These are phyloP conservation scores for Fusarium sp. DNA, from an alignment of 2,329 filamentous ascomycete genomes.

Conservation along the genomic window DNA sequence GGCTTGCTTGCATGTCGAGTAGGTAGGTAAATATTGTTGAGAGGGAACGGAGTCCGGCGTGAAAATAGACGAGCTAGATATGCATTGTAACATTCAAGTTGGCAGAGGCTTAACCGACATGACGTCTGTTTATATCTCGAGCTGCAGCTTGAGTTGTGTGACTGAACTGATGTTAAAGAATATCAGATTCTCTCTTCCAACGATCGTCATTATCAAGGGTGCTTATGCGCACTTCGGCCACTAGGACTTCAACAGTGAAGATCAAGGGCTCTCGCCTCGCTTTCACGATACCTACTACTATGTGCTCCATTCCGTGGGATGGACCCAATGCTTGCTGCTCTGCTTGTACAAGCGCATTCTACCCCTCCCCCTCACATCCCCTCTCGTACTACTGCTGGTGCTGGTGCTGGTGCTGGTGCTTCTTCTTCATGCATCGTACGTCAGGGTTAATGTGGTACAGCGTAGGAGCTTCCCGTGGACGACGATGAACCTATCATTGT, in stretches of 20 bases:
- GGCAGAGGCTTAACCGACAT: slow-evolving; percentile 4
- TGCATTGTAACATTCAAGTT: slow-evolving; percentile 13
- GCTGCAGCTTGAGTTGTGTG: neutral
- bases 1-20: neutral
- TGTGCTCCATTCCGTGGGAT: slow-evolving; percentile 8
- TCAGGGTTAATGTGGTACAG: slow-evolving; percentile 29
- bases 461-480: slow-evolving; percentile 24
- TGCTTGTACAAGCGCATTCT: slow-evolving; percentile 22
- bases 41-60: slow-evolving; percentile 21
- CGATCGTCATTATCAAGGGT: neutral
- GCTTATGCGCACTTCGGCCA: slow-evolving; percentile 2
- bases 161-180: neutral
- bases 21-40: slow-evolving; percentile 10
- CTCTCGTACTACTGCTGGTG: slow-evolving; percentile 7
- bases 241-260: slow-evolving; percentile 11
- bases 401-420: neutral
- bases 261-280: slow-evolving; percentile 23
- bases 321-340: slow-evolving; percentile 3
- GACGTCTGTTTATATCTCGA: slow-evolving; percentile 2
- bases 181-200: neutral
- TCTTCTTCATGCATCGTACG: slow-evolving; percentile 29
- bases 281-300: slow-evolving; percentile 19
- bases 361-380: slow-evolving; percentile 29
- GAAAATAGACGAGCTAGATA: neutral
- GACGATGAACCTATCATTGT: slow-evolving; percentile 43